Evolutionary conservation across 2,329 filamentous ascomycete species (phyloP), one percentile per base, ranked within the genome.

Genomic region (Fusarium papillatum): DNA sequence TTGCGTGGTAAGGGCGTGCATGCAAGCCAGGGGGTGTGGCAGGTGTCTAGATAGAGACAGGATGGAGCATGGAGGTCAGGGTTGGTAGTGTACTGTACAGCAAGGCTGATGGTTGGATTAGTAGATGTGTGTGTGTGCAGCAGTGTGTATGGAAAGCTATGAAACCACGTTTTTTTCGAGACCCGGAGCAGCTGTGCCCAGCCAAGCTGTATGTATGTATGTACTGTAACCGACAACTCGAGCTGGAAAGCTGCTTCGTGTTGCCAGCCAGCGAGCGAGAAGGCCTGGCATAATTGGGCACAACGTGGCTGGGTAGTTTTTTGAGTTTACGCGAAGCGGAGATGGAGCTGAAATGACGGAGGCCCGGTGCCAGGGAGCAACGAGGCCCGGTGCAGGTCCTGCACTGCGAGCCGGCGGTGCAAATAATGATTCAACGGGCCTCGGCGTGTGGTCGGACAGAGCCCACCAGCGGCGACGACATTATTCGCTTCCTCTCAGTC

Each of bases 291-390:
- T 71, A 38, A 62, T 76, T 57, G 67, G 24, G 70, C 36, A 57
- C 48, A 74, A 66, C 31, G 74, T 76, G 71, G 74, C 67, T 76
- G 71, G 63, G 62, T 69, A 74, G 43, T 34, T 65, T 74, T 76
- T 76, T 76, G 74, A 76, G 74, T 76, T 76, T 31, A 55, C 62
- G 48, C 68, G 61, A 76, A 76, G 74, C 71, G 74, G 74, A 76
- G 73, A 57, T 50, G 71, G 31, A 76, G 74, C 74, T 76, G 74
- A 76, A 76, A 76, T 76, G 73, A 76, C 70, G 73, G 70, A 74
- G 64, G 38, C 71, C 26, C 31, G 61, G 62, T 64, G 66, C 57
- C 64, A 60, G 64, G 24, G 68, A 61, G 70, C 24, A n/a, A 24
- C 53, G 70, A 64, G 73, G 53, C 41, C 63, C 50, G 69, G 63